Evolutionary conservation across 371 early-diverging fungal genomes (phyloP).

Genomic region (Dinochytrium kinnereticum): DNA sequence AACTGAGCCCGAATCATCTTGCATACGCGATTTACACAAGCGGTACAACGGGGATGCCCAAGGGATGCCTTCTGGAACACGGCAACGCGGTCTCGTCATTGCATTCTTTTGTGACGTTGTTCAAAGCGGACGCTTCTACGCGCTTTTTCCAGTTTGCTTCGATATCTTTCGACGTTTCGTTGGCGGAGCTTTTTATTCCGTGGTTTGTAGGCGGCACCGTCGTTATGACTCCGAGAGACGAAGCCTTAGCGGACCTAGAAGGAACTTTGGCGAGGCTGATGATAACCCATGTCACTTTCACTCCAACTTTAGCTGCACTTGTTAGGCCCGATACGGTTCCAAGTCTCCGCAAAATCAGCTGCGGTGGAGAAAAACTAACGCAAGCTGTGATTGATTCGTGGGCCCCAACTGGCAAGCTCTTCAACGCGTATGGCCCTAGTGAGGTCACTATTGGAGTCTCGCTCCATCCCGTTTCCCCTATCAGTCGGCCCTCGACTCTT

Average conservation of each 20-base stretch:
- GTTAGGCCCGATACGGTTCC: neutral
- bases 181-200: constrained; percentile 14
- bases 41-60: constrained; percentile 36
- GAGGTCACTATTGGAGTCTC: constrained; percentile 34
- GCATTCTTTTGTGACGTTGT: no score
- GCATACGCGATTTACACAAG: constrained; percentile 10
- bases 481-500: neutral
- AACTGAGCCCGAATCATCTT: neutral
- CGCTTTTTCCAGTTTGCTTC: constrained; percentile 23
- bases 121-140: neutral
- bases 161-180: constrained; percentile 17
- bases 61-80: constrained; percentile 26
- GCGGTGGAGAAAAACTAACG: constrained; percentile 5
- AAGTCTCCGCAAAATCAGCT: neutral
- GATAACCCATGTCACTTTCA: neutral
- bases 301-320: neutral
- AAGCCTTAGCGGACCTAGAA: neutral
- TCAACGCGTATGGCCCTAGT: constrained; percentile 41
- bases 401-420: constrained; percentile 15
- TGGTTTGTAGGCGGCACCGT: constrained; percentile 11
- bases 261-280: neutral
- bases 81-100: neutral
- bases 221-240: neutral
- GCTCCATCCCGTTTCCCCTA: neutral
- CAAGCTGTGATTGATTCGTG: constrained; percentile 1